Evolutionary conservation across 2,329 filamentous ascomycete species (phyloP).

Genomic region (Pezicula carpinea): DNA sequence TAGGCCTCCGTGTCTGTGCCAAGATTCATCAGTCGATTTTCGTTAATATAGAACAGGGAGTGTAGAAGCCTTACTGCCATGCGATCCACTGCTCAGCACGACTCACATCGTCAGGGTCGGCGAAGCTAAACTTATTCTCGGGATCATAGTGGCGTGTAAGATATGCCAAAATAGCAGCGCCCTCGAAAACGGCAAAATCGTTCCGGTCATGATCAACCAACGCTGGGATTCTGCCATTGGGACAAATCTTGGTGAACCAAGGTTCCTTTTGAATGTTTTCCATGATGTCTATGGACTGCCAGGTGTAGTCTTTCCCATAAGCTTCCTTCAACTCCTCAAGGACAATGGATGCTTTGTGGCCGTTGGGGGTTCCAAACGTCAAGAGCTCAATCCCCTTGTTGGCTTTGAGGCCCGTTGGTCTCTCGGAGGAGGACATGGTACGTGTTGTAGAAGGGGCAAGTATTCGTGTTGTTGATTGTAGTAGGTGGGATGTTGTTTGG

Average conservation of each 20-base stretch:
- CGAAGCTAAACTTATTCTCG: constrained; percentile 62
- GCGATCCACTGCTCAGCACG: constrained; percentile 57
- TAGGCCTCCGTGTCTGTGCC: constrained; percentile 57
- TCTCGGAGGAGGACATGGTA: constrained; percentile 19
- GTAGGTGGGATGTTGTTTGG: constrained; percentile 18
- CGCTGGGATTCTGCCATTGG: constrained; percentile 62
- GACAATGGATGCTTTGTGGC: constrained; percentile 53
- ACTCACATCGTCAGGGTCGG: constrained; percentile 40
- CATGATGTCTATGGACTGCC: constrained; percentile 52
- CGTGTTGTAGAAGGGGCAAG: neutral
- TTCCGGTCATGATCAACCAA: constrained; percentile 62
- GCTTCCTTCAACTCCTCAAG: constrained; percentile 64
- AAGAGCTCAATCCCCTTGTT: constrained; percentile 61
- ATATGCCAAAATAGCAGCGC: constrained; percentile 69
- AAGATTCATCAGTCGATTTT: neutral
- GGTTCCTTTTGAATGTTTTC: constrained; percentile 63
- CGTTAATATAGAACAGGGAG: neutral
- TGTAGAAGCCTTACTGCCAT: constrained; percentile 44
- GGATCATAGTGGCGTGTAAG: constrained; percentile 68
- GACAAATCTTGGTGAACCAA: constrained; percentile 59
- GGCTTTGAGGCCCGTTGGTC: constrained; percentile 53
- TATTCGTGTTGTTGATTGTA: neutral
- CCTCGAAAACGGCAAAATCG: constrained; percentile 66
- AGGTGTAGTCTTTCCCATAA: constrained; percentile 57
- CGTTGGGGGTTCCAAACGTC: constrained; percentile 52